Evolutionary conservation across 805 yeast species (phyloP).

Genomic region (Scheffersomyces stipitis): DNA sequence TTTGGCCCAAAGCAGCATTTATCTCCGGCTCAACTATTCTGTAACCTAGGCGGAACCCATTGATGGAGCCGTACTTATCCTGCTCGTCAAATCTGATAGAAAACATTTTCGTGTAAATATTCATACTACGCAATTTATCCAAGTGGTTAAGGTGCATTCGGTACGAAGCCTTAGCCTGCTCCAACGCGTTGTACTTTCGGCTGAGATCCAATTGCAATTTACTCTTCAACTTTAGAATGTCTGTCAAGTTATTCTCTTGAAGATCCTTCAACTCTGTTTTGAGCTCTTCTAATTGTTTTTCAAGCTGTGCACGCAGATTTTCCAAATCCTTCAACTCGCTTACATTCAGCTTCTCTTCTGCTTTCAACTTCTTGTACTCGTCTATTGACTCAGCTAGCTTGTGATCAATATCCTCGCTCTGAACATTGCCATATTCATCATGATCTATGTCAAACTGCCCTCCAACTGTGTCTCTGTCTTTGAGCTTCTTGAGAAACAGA

Average conservation of each 20-base stretch:
- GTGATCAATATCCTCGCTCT: slow-evolving; percentile 41
- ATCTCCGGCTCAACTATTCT: slow-evolving; percentile 87
- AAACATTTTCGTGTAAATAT: slow-evolving; percentile 82
- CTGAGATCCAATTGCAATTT: slow-evolving; percentile 51
- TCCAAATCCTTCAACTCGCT: slow-evolving; percentile 40
- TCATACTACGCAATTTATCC: slow-evolving; percentile 69
- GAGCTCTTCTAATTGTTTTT: slow-evolving; percentile 46
- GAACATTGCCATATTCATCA: slow-evolving; percentile 31
- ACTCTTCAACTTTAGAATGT: slow-evolving; percentile 53
- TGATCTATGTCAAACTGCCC: slow-evolving; percentile 6
- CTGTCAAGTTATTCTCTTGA: slow-evolving; percentile 45
- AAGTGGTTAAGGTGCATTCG: slow-evolving; percentile 63
- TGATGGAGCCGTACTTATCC: slow-evolving; percentile 83
- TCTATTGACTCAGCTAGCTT: slow-evolving; percentile 47
- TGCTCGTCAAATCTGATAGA: slow-evolving; percentile 67
- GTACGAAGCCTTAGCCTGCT: slow-evolving; percentile 62
- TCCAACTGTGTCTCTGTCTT: slow-evolving; percentile 26
- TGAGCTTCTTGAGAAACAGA: slow-evolving; percentile 68
- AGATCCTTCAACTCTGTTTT: slow-evolving; percentile 35
- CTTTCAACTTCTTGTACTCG: slow-evolving; percentile 44
- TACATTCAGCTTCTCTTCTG: slow-evolving; percentile 32
- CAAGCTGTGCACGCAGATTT: slow-evolving; percentile 42
- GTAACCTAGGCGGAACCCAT: slow-evolving; percentile 78
- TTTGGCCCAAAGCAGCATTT: slow-evolving; percentile 88
- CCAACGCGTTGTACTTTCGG: slow-evolving; percentile 53